Base-by-base conservation (phyloP, 371 early-diverging fungal species). In the Saksenaea vasiformis region DNA sequence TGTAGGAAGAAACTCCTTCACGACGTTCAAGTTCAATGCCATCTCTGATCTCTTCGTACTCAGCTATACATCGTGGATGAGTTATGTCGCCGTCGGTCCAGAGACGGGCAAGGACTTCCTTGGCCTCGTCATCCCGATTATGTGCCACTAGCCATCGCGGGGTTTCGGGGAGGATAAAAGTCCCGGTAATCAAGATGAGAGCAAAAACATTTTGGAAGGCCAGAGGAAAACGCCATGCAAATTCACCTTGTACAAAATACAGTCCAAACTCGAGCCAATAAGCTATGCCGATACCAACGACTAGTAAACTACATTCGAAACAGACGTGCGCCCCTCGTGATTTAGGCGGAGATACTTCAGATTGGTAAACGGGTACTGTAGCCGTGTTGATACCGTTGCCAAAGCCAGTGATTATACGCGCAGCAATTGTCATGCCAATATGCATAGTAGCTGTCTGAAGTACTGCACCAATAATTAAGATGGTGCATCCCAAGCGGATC, bases 101-200 rank as follows among this genome's bases (percentile, higher is more conserved):
- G 1, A 80, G 69, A 43, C 74, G 70, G 54, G 76, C 77, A 44
- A 80, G 65, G 1, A 80, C 76, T 22, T 69, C 70, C 56, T 78
- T 75, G 27, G 70, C 68, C 28, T 77, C 74, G 5, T 76, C 76
- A 24, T 66, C 68, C 27, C 68, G 51, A 37, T 77, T 74, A 24
- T 83, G 76, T 44, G 76, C 69, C 44, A 80, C 61, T 15, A 86
- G 61, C 86, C 86, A 86, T 68, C 86, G 84, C 34, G 86, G 85
- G 5, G 86, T 75, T 58, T 83, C 85, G 14, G 87, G 87, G 5
- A 86, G 73, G 56, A 85, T 54, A 27, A 78, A 71, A 15, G 73
- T 63, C 55, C 78, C 84, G 39, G 65, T 36, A 44, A 77, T 61
- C 41, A 86, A 73, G 35, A 83, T 43, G 28, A 78, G 67, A 10